Percentiles rank a stretch among this genome's conserved stretches.
These are phyloP conservation scores for Penicillium daleae DNA, from an alignment of 495 filamentous ascomycete genomes.

Conservation along the genomic window DNA sequence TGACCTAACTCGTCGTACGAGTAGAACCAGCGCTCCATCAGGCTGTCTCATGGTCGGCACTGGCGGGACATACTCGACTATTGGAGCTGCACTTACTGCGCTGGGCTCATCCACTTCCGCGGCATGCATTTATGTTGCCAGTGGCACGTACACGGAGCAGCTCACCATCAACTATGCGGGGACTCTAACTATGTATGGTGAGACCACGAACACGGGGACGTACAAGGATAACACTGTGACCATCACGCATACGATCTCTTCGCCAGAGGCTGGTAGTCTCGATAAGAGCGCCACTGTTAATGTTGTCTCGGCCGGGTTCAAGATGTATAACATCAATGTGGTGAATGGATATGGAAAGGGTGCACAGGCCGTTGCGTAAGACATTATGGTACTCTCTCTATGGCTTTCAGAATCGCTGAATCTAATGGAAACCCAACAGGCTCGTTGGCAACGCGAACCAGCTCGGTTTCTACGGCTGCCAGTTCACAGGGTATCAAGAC, in stretches of 20 bases:
- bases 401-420: no score
- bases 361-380: slow-evolving; percentile 42
- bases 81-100: slow-evolving; percentile 30
- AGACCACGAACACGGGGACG: slow-evolving; percentile 55
- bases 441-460: slow-evolving; percentile 53
- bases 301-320: slow-evolving; percentile 52
- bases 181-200: slow-evolving; percentile 52
- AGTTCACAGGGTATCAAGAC: slow-evolving; percentile 65
- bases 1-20: slow-evolving; percentile 12
- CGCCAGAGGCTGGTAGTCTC: slow-evolving; percentile 46
- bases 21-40: slow-evolving; percentile 30
- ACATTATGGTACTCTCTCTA: neutral
- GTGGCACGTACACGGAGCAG: slow-evolving; percentile 52
- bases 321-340: slow-evolving; percentile 67
- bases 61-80: slow-evolving; percentile 31
- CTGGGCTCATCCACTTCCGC: slow-evolving; percentile 27
- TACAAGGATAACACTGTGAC: slow-evolving; percentile 65
- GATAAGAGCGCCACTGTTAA: slow-evolving; percentile 60
- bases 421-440: slow-evolving; percentile 11
- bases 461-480: slow-evolving; percentile 63
- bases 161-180: slow-evolving; percentile 53
- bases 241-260: slow-evolving; percentile 56
- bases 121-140: slow-evolving; percentile 40
- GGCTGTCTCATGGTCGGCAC: slow-evolving; percentile 38
- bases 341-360: slow-evolving; percentile 52